These are phyloP conservation scores for Casuarina glauca DNA, from an alignment of 306 rosid genomes.

Conservation along the genomic window DNA sequence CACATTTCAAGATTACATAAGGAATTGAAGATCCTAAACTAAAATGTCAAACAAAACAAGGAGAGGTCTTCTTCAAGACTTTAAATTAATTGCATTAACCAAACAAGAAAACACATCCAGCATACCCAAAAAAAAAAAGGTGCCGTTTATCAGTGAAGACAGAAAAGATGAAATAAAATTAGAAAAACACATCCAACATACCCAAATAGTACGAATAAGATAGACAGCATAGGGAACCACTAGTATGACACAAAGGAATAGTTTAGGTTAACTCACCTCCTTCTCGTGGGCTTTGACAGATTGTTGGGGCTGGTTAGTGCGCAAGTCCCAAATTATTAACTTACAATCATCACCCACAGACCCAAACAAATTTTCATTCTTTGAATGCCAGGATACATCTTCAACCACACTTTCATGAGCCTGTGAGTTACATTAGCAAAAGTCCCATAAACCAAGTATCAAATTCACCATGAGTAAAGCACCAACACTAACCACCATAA, in stretches of 20 bases:
- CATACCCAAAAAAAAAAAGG: neutral
- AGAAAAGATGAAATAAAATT: neutral
- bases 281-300: slow-evolving; percentile 72
- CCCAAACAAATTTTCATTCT: slow-evolving; percentile 72
- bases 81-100: neutral
- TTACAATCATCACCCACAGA: slow-evolving; percentile 86
- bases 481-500: slow-evolving; percentile 1
- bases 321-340: slow-evolving; percentile 86
- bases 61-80: neutral
- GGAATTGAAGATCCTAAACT: neutral
- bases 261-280: slow-evolving; percentile 55
- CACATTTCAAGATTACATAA: neutral
- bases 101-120: neutral
- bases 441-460: slow-evolving; percentile 9
- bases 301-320: slow-evolving; percentile 63
- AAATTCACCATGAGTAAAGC: neutral
- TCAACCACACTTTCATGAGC: slow-evolving; percentile 69
- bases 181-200: neutral
- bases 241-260: neutral
- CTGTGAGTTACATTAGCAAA: slow-evolving; percentile 30
- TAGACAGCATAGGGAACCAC: neutral
- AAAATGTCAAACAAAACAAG: neutral
- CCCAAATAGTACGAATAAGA: neutral
- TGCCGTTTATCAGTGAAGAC: neutral
- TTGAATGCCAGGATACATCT: slow-evolving; percentile 82